Base-by-base conservation (phyloP, 2,329 filamentous ascomycete genomes). In the Ceratocystis diversiconidia region DNA sequence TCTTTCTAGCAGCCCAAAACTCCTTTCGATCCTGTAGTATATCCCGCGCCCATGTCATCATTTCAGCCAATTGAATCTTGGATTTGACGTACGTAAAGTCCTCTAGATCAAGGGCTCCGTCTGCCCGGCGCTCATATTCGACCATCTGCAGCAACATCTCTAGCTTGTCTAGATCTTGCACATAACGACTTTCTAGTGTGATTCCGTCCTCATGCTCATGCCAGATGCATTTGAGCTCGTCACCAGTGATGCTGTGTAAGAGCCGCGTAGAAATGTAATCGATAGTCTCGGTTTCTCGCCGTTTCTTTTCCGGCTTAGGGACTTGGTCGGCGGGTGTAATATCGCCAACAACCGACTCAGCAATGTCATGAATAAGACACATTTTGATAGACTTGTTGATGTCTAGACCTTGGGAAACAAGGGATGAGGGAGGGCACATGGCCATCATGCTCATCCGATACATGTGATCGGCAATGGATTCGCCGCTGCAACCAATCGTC, bases 401-500 rank as follows among this genome's bases (percentile, higher is more conserved):
- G 73, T 97, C 88, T 72, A 97, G 79, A 44, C 82, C 66, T 36
- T 63, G 82, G 0, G 84, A 76, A 1, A 85, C 80, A 8, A 96
- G 83, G 0, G 87, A 77, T 0, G 88, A 80, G 1, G 94, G 92
- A 1, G 90, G 92, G 69, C 96, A 84, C 86, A 99, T 89, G 69
- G 89, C 91, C 75, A 99, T 90, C 71, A 99, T 84, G 63, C 91
- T 90, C 94, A 99, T 99, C 76, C 94, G 91, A 77, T 97, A 99
- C 94, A 99, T 99, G 81, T 99, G 94, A 77, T 99, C 94, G 64
- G 90, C 83, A 73, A 99, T 96, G 1, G 90, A 95, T 76, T 99
- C 94, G 74, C 90, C 88, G 66, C 82, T 85, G 46, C 19, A 30
- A 6, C 17, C 25, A 32, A 48, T 19, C 10, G 69, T 5, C 3